Evolutionary conservation across 805 yeast species (phyloP).

Genomic region (Ogataea glucozyma): DNA sequence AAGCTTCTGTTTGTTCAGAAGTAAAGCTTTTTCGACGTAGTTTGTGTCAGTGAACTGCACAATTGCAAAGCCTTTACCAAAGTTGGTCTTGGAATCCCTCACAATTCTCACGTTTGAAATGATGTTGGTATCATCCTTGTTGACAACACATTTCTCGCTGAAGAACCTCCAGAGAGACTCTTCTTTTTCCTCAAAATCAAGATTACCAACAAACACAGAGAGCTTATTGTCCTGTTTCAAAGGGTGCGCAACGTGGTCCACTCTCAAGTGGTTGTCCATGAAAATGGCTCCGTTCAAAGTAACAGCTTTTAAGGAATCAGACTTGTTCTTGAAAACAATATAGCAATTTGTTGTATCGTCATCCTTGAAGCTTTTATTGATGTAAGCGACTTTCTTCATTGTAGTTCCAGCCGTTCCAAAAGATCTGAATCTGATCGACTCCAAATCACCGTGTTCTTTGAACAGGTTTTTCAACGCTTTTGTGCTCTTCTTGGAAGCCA

Average conservation of each 20-base stretch:
- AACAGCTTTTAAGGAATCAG: constrained; percentile 46
- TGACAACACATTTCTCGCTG: constrained; percentile 39
- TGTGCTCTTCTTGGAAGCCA: constrained; percentile 60
- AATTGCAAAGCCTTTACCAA: constrained; percentile 97
- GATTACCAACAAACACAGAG: constrained; percentile 88
- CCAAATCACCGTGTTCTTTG: constrained; percentile 51
- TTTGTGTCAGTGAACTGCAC: constrained; percentile 80
- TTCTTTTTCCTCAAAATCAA: constrained; percentile 90
- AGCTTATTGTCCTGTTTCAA: constrained; percentile 79
- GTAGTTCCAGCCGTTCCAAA: constrained; percentile 83
- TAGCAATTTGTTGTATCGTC: constrained; percentile 85
- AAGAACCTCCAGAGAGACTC: constrained; percentile 87
- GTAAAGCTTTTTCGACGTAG: constrained; percentile 77
- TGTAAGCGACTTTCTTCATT: constrained; percentile 91
- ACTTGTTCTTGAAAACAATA: constrained; percentile 67
- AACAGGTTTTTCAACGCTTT: constrained; percentile 70
- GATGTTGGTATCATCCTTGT: constrained; percentile 45
- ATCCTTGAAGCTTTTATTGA: constrained; percentile 73
- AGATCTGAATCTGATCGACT: constrained; percentile 87
- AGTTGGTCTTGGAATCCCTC: constrained; percentile 88
- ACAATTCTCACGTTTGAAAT: constrained; percentile 88
- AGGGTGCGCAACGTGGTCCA: constrained; percentile 93
- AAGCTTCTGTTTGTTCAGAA: constrained; percentile 69
- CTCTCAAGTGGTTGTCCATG: constrained; percentile 75
- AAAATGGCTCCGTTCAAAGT: constrained; percentile 67